Conservation (phyloP, 192 early-diverging fungal species). For the Haplosporangium gracile region DNA sequence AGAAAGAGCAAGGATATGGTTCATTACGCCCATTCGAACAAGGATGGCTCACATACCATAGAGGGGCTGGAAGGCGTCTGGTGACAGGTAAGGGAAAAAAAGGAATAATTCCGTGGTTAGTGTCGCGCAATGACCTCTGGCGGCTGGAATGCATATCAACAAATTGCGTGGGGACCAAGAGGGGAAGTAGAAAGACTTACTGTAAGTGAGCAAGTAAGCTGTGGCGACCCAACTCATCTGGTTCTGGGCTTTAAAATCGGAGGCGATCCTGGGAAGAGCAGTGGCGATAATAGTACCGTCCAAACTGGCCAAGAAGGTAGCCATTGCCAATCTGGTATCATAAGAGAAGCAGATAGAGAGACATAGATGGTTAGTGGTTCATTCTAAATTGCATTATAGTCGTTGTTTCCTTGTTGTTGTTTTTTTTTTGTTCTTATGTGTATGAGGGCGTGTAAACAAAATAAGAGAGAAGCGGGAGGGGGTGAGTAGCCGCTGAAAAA, state of each 20-base stretch:
- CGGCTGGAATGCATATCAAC: background rate
- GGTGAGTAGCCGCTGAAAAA: background rate
- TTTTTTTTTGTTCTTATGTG: too few species aligned
- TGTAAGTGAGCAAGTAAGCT: slow-evolving; percentile 71
- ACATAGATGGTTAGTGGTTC: too few species aligned
- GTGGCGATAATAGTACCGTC: slow-evolving; percentile 75
- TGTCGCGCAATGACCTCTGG: background rate
- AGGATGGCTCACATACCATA: slow-evolving; percentile 1
- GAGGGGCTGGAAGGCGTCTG: slow-evolving; percentile 36
- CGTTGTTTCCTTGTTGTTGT: too few species aligned
- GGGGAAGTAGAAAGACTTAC: background rate
- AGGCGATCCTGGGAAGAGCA: slow-evolving; percentile 68
- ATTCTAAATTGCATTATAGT: background rate
- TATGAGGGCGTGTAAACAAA: background rate
- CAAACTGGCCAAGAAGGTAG: slow-evolving; percentile 68
- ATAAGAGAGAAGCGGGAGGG: background rate
- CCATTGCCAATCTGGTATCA: slow-evolving; percentile 52
- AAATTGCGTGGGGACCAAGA: background rate
- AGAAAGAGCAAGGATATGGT: background rate
- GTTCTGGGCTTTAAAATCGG: slow-evolving; percentile 68
- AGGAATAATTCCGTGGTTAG: background rate
- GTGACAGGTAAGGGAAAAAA: background rate
- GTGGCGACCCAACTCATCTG: slow-evolving; percentile 85
- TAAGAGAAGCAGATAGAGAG: background rate
- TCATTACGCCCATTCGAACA: background rate